phyloP scores from a whole-genome alignment of 2,329 filamentous ascomycete species.

The Periconia digitata region DNA sequence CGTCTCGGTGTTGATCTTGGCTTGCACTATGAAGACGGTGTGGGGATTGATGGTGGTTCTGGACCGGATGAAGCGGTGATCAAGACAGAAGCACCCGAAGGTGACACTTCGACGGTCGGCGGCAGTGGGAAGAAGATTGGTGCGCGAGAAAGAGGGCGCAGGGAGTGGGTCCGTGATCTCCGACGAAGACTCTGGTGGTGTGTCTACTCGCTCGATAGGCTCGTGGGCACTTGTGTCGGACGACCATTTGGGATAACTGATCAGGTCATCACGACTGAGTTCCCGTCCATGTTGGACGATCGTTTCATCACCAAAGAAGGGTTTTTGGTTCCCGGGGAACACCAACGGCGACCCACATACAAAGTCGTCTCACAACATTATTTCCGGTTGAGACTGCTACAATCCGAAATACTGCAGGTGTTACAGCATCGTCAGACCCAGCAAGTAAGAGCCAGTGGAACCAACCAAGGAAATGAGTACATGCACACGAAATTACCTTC shows the following conservation, averaged over 20 bases:
- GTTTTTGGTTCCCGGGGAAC: slow-evolving; percentile 62
- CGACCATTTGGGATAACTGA: slow-evolving; percentile 94
- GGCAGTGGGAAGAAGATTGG: slow-evolving; percentile 43
- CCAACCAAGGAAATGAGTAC: slow-evolving; percentile 67
- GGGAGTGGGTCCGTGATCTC: slow-evolving; percentile 84
- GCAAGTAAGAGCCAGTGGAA: slow-evolving; percentile 67
- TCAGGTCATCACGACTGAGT: slow-evolving; percentile 92
- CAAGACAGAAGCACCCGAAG: slow-evolving; percentile 37
- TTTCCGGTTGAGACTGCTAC: slow-evolving; percentile 81
- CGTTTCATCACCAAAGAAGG: slow-evolving; percentile 80
- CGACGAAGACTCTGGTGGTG: slow-evolving; percentile 93
- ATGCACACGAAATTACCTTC: slow-evolving; percentile 80
- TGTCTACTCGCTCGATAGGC: slow-evolving; percentile 90
- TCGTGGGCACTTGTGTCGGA: slow-evolving; percentile 92
- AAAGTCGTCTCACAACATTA: slow-evolving; percentile 93
- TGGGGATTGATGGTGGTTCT: slow-evolving; percentile 59
- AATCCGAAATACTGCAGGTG: slow-evolving; percentile 94
- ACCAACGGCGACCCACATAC: slow-evolving; percentile 71
- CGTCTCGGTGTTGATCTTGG: slow-evolving; percentile 89
- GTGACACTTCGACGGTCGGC: slow-evolving; percentile 20
- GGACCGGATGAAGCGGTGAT: slow-evolving; percentile 28
- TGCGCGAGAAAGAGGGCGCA: slow-evolving; percentile 63
- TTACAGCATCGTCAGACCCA: slow-evolving; percentile 90
- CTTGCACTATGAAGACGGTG: slow-evolving; percentile 88
- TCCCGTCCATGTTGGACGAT: slow-evolving; percentile 87